phyloP scores from a whole-genome alignment of 2,329 filamentous ascomycete species.

The Colletotrichum nymphaeae region DNA sequence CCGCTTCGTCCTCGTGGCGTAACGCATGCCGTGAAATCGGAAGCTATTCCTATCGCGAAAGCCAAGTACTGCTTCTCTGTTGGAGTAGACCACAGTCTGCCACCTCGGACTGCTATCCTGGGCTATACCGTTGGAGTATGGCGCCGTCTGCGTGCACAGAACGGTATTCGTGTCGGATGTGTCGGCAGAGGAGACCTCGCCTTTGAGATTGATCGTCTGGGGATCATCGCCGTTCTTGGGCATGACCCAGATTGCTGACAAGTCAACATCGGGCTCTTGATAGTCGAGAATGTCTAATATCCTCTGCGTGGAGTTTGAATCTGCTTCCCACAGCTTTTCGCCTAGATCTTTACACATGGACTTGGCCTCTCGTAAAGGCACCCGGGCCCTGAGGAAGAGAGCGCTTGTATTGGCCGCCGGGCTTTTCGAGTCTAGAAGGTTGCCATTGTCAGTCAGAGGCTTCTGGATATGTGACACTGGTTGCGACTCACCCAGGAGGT shows the following conservation, averaged over 20 bases:
- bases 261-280: constrained; percentile 37
- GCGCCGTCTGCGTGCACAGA: constrained; percentile 57
- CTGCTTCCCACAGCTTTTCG: constrained; percentile 52
- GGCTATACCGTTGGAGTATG: constrained; percentile 48
- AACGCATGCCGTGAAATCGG: constrained; percentile 58
- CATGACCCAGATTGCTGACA: constrained; percentile 51
- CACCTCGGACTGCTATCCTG: constrained; percentile 48
- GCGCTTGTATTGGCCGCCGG: constrained; percentile 47
- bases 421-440: constrained; percentile 44
- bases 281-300: constrained; percentile 51
- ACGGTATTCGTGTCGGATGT: constrained; percentile 43
- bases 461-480: neutral
- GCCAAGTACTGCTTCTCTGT: constrained; percentile 52
- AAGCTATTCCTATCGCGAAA: constrained; percentile 60
- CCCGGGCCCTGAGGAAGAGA: constrained; percentile 46
- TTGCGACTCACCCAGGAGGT: constrained; percentile 49
- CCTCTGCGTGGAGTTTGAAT: constrained; percentile 43
- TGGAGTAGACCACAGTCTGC: constrained; percentile 51
- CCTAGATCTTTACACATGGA: constrained; percentile 49
- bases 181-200: constrained; percentile 38
- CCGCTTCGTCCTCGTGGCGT: constrained; percentile 50
- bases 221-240: constrained; percentile 35
- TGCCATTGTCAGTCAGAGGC: neutral
- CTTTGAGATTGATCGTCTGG: constrained; percentile 43
- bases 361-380: constrained; percentile 43